Conservation (phyloP, 768 basidiomycete genomes). For the Rickenella mellea region DNA sequence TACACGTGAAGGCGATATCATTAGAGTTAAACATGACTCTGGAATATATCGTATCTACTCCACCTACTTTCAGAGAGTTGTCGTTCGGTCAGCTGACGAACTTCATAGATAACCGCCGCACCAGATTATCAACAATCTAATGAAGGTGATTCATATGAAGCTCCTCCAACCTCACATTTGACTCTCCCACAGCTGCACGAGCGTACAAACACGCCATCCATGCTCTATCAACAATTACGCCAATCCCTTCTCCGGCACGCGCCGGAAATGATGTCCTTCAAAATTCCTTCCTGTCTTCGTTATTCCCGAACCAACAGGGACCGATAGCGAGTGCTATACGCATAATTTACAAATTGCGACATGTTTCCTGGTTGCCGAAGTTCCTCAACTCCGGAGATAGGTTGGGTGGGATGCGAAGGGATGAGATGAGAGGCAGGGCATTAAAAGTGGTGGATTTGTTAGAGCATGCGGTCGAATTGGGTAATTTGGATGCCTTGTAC, state of each 20-base stretch:
- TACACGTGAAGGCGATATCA: too few species aligned
- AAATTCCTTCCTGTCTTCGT: conserved; percentile 49
- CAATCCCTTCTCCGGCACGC: conserved; percentile 26
- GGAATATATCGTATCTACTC: too few species aligned
- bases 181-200: conserved; percentile 40
- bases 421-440: conserved; percentile 60
- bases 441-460: conserved; percentile 77
- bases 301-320: conserved; percentile 65
- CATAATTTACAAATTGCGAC: conserved; percentile 55
- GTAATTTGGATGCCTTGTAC: conserved; percentile 65
- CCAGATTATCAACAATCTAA: conserved; percentile 5
- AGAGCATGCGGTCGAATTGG: conserved; percentile 73
- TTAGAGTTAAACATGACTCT: too few species aligned
- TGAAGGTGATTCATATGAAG: conserved; percentile 13
- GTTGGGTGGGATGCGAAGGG: conserved; percentile 45
- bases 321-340: conserved; percentile 64
- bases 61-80: too few species aligned
- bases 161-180: neutral
- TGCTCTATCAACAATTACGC: conserved; percentile 57
- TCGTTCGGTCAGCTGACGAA: too few species aligned
- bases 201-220: conserved; percentile 70
- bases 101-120: too few species aligned
- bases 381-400: conserved; percentile 29
- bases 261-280: conserved; percentile 20
- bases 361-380: conserved; percentile 43